These are phyloP conservation scores for Spatholobus suberectus DNA, from an alignment of 306 rosid genomes.

Conservation along the genomic window DNA sequence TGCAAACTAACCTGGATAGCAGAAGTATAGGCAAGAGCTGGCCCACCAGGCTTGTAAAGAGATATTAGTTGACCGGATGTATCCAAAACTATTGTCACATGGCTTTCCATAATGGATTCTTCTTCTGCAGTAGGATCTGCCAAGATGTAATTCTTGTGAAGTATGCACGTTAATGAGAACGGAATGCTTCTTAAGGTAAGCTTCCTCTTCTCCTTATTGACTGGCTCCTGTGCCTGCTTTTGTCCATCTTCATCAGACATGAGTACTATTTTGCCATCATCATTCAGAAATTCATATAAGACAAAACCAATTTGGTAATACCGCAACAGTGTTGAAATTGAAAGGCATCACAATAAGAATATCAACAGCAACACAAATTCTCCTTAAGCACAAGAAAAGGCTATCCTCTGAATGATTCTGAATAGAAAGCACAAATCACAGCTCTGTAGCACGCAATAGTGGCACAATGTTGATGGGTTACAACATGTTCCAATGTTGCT, in stretches of 20 bases:
- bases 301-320: not conserved
- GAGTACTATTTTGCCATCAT: slow-evolving; percentile 76
- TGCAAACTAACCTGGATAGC: slow-evolving; percentile 73
- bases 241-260: too few relatives aligned
- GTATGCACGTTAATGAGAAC: too few relatives aligned
- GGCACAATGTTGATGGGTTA: not conserved
- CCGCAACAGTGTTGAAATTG: not conserved
- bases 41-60: slow-evolving; percentile 93
- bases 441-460: not conserved
- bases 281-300: slow-evolving; percentile 48
- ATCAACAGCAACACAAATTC: not conserved
- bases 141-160: too few relatives aligned
- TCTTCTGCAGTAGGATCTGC: too few relatives aligned
- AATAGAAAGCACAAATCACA: too few relatives aligned
- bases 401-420: not conserved
- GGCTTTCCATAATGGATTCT: too few relatives aligned
- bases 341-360: slow-evolving; percentile 15
- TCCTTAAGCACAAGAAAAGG: not conserved
- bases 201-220: too few relatives aligned
- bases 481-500: too few relatives aligned
- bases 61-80: too few relatives aligned
- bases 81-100: too few relatives aligned
- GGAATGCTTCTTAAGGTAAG: too few relatives aligned
- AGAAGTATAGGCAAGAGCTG: slow-evolving; percentile 74
- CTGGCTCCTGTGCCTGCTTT: too few relatives aligned